Percentiles rank a stretch among this genome's conserved stretches.
phyloP scores from a whole-genome alignment of 768 basidiomycete species.

The Termitomyces bulborhizus region DNA sequence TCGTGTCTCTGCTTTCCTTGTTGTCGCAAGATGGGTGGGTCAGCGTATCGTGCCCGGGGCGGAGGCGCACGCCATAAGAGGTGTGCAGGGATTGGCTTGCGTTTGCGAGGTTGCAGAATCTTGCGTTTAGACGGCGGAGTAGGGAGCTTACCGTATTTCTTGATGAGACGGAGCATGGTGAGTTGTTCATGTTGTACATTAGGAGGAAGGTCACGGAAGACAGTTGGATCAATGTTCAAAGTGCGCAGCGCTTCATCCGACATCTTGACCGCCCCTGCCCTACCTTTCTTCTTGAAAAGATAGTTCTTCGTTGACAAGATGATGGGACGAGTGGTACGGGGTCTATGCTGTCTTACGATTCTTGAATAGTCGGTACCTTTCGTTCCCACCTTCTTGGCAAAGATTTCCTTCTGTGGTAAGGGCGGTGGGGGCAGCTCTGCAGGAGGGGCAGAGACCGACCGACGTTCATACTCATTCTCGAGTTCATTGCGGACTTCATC shows the following conservation, averaged over 20 bases:
- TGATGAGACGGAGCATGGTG: conserved; percentile 46
- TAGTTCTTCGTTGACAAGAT: conserved; percentile 28
- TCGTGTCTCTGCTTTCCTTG: conserved; percentile 50
- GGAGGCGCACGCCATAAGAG: conserved; percentile 43
- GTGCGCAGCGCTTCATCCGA: conserved; percentile 51
- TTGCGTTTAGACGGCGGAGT: conserved; percentile 37
- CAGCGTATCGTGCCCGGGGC: conserved; percentile 47
- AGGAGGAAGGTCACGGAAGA: conserved; percentile 59
- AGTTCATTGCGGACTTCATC: conserved; percentile 64
- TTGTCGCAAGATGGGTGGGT: conserved; percentile 48
- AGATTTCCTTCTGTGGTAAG: conserved; percentile 20
- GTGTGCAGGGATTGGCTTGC: conserved; percentile 31
- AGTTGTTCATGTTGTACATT: conserved; percentile 73
- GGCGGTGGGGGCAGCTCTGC: conserved; percentile 11
- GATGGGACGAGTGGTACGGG: conserved; percentile 34
- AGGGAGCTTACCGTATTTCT: conserved; percentile 33
- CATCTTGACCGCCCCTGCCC: conserved; percentile 33
- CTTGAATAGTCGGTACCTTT: conserved; percentile 45
- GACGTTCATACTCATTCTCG: conserved; percentile 58
- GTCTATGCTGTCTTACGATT: conserved; percentile 60
- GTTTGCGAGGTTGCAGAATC: conserved; percentile 48
- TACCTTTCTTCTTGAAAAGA: conserved; percentile 25
- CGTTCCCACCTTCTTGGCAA: conserved; percentile 22
- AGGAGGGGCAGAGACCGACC: conserved; percentile 44
- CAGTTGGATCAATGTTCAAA: conserved; percentile 68